A percentile compares a stretch with the other conserved stretches of the same genome.
These are phyloP conservation scores for Nyctanthes arbortristis DNA, from an alignment of 257 asterid species.

Conservation along the genomic window DNA sequence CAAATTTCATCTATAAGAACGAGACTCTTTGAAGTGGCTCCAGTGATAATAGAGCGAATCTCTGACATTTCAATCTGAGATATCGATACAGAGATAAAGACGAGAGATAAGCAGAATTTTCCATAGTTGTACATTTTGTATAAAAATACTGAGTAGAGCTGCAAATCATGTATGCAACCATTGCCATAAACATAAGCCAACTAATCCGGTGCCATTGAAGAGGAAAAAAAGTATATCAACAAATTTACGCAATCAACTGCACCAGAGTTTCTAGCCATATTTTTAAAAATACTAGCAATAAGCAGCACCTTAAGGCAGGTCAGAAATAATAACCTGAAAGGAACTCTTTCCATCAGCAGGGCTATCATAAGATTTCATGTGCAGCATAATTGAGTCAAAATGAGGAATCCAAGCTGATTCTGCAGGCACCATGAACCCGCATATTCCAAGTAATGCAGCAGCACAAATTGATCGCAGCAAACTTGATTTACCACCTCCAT, in stretches of 20 bases:
- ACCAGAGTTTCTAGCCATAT: too few species aligned
- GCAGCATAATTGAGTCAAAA: slow-evolving; percentile 91
- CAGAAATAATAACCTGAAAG: slow-evolving; percentile 81
- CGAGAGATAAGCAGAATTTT: not conserved
- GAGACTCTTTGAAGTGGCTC: slow-evolving; percentile 87
- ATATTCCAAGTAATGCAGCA: slow-evolving; percentile 83
- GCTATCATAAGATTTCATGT: slow-evolving; percentile 97
- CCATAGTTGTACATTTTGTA: not conserved
- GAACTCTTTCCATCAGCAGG: slow-evolving; percentile 99
- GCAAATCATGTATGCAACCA: not conserved
- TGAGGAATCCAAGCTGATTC: slow-evolving; percentile 90
- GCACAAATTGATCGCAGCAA: slow-evolving; percentile 92
- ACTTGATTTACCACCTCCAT: slow-evolving; percentile 99
- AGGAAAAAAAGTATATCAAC: not conserved
- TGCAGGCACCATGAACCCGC: slow-evolving; percentile 97
- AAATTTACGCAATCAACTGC: not conserved
- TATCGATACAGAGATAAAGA: not conserved
- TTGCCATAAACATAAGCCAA: not conserved
- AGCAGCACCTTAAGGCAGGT: too few species aligned
- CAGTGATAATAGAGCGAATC: slow-evolving; percentile 69
- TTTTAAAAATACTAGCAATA: too few species aligned
- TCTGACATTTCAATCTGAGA: slow-evolving; percentile 97
- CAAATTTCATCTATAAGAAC: slow-evolving; percentile 94
- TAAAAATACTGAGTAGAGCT: not conserved
- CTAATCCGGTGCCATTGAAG: not conserved